These are phyloP conservation scores for Coemansia sp. DNA, from an alignment of 192 early-diverging fungal species.

Conservation along the genomic window DNA sequence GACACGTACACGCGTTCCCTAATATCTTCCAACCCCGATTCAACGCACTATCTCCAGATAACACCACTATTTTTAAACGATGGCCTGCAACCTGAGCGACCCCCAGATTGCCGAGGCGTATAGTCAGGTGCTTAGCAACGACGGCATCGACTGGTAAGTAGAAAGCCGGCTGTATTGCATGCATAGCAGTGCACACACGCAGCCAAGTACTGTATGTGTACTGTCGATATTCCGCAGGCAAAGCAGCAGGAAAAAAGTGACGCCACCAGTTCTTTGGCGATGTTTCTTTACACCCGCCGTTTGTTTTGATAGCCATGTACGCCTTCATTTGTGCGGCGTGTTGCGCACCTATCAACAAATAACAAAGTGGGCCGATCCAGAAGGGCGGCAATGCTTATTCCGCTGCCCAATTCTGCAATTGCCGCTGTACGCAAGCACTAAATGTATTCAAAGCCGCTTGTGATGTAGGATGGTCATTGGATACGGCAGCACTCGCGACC, in stretches of 20 bases:
- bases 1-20: slow-evolving; percentile 2
- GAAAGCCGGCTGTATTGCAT: neutral
- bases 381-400: neutral
- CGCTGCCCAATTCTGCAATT: neutral
- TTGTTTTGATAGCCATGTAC: neutral
- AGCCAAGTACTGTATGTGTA: neutral
- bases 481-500: slow-evolving; percentile 41
- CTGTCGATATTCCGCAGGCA: neutral
- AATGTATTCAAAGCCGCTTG: too few relatives aligned
- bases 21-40: neutral
- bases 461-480: slow-evolving; percentile 47
- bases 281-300: neutral
- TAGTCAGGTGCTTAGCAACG: slow-evolving; percentile 25
- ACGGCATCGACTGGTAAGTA: slow-evolving; percentile 48
- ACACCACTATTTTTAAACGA: slow-evolving; percentile 4
- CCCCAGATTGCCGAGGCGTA: slow-evolving; percentile 42
- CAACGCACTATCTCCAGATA: neutral
- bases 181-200: neutral
- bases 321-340: slow-evolving; percentile 1
- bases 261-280: neutral
- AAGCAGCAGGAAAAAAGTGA: neutral
- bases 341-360: slow-evolving; percentile 4
- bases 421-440: neutral
- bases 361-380: neutral
- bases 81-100: slow-evolving; percentile 43